Percentiles rank a stretch among this genome's conserved stretches.
Evolutionary conservation across 1,284 basidiomycete genomes (phyloP).

Genomic region (Moesziomyces globuligerus): DNA sequence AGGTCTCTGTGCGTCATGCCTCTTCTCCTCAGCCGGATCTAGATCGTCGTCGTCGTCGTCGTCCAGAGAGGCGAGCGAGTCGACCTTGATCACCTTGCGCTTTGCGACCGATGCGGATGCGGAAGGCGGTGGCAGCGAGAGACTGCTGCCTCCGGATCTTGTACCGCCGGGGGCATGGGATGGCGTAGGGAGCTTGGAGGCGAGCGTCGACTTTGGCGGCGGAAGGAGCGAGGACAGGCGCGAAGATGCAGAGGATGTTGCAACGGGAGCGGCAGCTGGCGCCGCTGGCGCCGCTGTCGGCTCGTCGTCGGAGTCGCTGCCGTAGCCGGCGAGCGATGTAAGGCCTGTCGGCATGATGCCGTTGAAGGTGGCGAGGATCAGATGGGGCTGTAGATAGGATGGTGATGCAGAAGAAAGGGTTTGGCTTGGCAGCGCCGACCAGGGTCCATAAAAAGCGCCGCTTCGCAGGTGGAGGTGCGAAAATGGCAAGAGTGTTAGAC

Average conservation of each 20-base stretch:
- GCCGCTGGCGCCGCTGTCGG: not conserved
- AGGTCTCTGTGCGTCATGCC: not conserved
- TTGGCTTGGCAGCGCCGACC: not conserved
- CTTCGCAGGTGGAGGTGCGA: conserved; percentile 1
- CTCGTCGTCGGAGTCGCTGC: conserved; percentile 35
- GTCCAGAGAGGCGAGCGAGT: conserved; percentile 16
- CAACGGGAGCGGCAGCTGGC: not conserved
- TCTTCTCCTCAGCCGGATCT: conserved; percentile 2
- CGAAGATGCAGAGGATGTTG: conserved; percentile 6
- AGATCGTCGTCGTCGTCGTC: conserved; percentile 9
- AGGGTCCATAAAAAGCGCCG: too few relatives aligned
- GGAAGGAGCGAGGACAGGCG: conserved; percentile 25
- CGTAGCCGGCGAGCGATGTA: conserved; percentile 34
- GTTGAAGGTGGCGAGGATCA: not conserved
- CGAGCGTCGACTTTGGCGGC: conserved; percentile 16
- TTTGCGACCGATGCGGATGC: conserved; percentile 6
- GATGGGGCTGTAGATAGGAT: conserved; percentile 1
- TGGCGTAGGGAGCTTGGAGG: conserved; percentile 25
- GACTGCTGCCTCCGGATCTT: conserved; percentile 6
- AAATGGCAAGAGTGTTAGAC: not conserved
- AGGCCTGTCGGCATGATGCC: conserved; percentile 22
- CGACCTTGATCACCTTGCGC: conserved; percentile 44
- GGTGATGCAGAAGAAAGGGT: not conserved
- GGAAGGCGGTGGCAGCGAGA: conserved; percentile 26
- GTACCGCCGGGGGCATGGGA: conserved; percentile 6